Evolutionary conservation across 2,329 filamentous ascomycete genomes (phyloP), one percentile per base, ranked within the genome.

Genomic region (Cladosporium halotolerans): DNA sequence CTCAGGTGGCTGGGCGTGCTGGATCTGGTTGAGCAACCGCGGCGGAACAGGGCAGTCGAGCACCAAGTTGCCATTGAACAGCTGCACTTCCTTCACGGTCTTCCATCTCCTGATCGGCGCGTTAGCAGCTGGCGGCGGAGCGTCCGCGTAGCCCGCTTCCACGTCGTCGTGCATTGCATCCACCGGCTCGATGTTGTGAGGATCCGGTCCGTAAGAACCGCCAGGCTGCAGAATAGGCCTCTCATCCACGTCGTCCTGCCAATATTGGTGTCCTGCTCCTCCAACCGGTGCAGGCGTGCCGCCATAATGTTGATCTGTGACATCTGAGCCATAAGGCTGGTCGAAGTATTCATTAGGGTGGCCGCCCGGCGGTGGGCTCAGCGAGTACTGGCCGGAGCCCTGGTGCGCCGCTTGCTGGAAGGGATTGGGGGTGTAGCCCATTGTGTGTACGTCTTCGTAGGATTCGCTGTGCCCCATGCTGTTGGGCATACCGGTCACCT

Each of bases 1-100:
- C 72, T 95, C 89, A 42, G 82, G 82, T 45, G 83, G 78, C 63
- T 82, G 74, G 32, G 88, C 89, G 70, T 96, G 91, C 41, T 88
- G 87, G 19, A 96, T 82, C 67, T 96, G 89, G 66, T 86, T 91
- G 42, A 99, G 76, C 41, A 99, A 76, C 63, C 85, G 83, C 0
- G 93, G 92, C 0, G 93, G 92, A 54, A 99, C 89, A 0, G 93
- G 93, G 68, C 93, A 99, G 70, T 99, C 93, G 3, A 99, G 83
- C 36, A 99, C 91, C 64, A 99, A 80, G 72, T 99, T 99, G 59
- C 93, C 93, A 61, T 95, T 86, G 77, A 96, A 99, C 50, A 99
- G 74, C 64, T 95, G 66, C 51, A 99, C 92, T 75, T 96, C 89
- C 73, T 97, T 99, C 45, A 99, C 92, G 0, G 93, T 99, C 78